phyloP scores from a whole-genome alignment of 495 filamentous ascomycete species.

The Jackrogersella minutella region DNA sequence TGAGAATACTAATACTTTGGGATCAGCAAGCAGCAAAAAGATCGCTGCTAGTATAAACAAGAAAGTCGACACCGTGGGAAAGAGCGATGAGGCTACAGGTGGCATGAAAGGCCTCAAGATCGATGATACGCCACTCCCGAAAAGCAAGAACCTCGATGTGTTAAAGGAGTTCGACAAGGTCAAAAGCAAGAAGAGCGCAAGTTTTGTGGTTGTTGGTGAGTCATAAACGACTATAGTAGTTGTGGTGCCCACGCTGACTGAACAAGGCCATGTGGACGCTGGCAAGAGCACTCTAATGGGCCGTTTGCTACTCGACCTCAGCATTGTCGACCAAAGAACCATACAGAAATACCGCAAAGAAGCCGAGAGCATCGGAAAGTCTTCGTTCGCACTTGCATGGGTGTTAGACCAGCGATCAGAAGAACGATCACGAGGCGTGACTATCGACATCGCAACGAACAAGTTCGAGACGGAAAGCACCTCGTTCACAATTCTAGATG shows the following conservation, averaged over 20 bases:
- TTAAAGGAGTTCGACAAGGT: constrained; percentile 79
- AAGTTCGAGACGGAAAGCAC: constrained; percentile 89
- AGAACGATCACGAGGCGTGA: constrained; percentile 89
- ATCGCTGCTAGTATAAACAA: constrained; percentile 42
- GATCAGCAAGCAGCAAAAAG: constrained; percentile 57
- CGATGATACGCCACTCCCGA: constrained; percentile 74
- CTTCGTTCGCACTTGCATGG: constrained; percentile 96
- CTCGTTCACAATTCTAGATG: constrained; percentile 92
- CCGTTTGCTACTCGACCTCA: constrained; percentile 85
- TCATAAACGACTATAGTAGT: background rate
- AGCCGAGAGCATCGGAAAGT: constrained; percentile 90
- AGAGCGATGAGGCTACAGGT: constrained; percentile 48
- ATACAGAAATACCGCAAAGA: constrained; percentile 88
- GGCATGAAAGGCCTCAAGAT: constrained; percentile 69
- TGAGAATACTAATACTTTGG: constrained; percentile 53
- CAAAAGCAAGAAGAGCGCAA: constrained; percentile 80
- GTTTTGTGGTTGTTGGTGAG: constrained; percentile 93
- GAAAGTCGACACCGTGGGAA: constrained; percentile 40
- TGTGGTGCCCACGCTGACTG: constrained; percentile 11
- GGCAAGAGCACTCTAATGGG: constrained; percentile 99
- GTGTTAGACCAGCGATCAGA: constrained; percentile 90
- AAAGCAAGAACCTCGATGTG: constrained; percentile 88
- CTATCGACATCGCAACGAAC: constrained; percentile 95
- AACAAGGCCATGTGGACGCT: constrained; percentile 89
- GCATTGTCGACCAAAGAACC: constrained; percentile 84